These are phyloP conservation scores for Raphanus raphanistrum DNA, from an alignment of 345 rosid genomes.

Conservation along the genomic window DNA sequence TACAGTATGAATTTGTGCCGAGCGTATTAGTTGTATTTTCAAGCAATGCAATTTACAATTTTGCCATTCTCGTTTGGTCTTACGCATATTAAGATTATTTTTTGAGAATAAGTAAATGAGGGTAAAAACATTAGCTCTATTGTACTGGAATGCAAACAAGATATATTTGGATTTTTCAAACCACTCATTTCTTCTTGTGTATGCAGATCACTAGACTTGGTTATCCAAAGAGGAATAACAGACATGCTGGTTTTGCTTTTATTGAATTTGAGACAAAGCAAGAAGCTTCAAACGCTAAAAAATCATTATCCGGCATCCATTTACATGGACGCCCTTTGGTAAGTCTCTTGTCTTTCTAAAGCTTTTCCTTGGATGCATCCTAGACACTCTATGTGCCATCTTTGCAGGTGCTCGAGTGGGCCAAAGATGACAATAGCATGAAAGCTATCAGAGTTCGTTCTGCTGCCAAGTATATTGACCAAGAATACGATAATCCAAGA, in stretches of 20 bases:
- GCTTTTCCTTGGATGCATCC: background rate
- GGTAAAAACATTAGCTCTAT: background rate
- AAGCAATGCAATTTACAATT: background rate
- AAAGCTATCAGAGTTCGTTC: conserved; percentile 74
- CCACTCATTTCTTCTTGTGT: conserved; percentile 1
- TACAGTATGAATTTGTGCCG: conserved; percentile 11
- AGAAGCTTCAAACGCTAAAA: conserved; percentile 72
- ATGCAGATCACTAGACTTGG: conserved; percentile 77
- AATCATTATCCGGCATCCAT: conserved; percentile 72
- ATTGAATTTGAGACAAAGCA: conserved; percentile 85
- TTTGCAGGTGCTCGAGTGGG: conserved; percentile 71
- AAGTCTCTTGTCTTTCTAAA: conserved; percentile 28
- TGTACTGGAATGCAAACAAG: background rate
- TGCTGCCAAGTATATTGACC: conserved; percentile 72
- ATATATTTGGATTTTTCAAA: background rate
- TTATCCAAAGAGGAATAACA: conserved; percentile 48
- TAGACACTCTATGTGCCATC: background rate
- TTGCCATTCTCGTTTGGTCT: background rate
- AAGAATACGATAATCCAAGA: conserved; percentile 32
- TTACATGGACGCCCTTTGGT: conserved; percentile 90
- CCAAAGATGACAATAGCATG: conserved; percentile 78
- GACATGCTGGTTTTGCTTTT: conserved; percentile 61
- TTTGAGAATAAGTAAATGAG: background rate
- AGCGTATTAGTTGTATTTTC: background rate
- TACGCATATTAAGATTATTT: background rate